A percentile compares a stretch with the other conserved stretches of the same genome.
Conservation (phyloP, 371 early-diverging fungal species). For the Fennellomyces sp. region DNA sequence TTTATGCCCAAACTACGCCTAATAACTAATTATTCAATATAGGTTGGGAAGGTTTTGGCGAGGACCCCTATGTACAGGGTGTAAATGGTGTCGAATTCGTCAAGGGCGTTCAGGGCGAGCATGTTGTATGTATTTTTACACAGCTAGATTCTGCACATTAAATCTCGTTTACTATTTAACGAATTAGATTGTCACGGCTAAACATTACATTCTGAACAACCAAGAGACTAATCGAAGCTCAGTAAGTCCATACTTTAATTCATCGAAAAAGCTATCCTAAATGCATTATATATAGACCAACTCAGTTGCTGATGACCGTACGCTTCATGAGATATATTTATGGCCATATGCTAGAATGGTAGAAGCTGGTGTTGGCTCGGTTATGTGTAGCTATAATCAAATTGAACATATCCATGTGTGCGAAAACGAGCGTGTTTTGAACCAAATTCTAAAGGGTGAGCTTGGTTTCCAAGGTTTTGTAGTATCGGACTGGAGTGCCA, state of each 20-base stretch:
- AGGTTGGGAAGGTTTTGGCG: conserved; percentile 65
- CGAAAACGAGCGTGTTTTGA: conserved; percentile 37
- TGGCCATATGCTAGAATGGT: conserved; percentile 51
- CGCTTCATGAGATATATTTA: conserved; percentile 56
- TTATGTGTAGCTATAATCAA: conserved; percentile 56
- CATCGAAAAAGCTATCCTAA: too few species aligned
- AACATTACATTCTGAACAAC: conserved; percentile 57
- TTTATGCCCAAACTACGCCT: too few species aligned
- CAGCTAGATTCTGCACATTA: neutral
- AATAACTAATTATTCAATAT: too few species aligned
- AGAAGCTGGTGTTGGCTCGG: conserved; percentile 47
- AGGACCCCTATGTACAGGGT: conserved; percentile 61
- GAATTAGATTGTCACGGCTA: conserved; percentile 54
- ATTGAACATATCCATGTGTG: conserved; percentile 42
- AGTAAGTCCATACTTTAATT: neutral
- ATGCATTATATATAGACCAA: conserved; percentile 13
- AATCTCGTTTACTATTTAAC: neutral
- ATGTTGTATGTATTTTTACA: conserved; percentile 32
- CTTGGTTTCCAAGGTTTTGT: conserved; percentile 39
- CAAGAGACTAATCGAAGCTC: conserved; percentile 42
- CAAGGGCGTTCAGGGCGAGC: conserved; percentile 38
- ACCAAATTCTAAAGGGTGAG: conserved; percentile 38
- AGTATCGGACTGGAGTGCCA: conserved; percentile 30
- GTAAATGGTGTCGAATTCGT: conserved; percentile 34
- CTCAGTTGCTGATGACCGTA: conserved; percentile 43